Percentiles rank a stretch among this genome's conserved stretches.
Conservation (phyloP, 164 flowering plant genomes). For the Echeveria elegans region DNA sequence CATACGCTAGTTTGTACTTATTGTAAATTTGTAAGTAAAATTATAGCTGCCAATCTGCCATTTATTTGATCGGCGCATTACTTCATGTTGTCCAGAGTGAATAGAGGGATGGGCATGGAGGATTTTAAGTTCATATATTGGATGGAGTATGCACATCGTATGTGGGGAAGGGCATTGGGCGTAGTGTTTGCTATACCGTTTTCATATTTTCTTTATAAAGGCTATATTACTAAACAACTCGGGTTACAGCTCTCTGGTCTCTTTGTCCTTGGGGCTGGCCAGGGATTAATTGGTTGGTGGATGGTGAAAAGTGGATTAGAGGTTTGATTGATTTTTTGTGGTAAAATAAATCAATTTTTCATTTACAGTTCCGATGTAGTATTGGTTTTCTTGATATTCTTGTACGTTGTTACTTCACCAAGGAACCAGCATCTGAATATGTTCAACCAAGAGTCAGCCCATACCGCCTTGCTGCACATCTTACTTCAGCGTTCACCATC, state of each 20-base stretch:
- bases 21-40: not conserved
- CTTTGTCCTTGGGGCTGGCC: constrained; percentile 96
- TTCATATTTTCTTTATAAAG: constrained; percentile 76
- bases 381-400: not conserved
- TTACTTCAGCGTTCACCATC: constrained; percentile 87
- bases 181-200: constrained; percentile 83
- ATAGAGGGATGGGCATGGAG: constrained; percentile 80
- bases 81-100: constrained; percentile 40
- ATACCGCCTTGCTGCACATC: constrained; percentile 89
- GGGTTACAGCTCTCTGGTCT: constrained; percentile 76
- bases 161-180: constrained; percentile 98
- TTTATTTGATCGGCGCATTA: too few species aligned
- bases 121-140: constrained; percentile 97
- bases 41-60: too few species aligned
- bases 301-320: constrained; percentile 99
- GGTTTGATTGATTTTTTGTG: constrained; percentile 26
- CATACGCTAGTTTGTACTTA: not conserved
- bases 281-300: constrained; percentile 99
- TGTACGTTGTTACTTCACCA: not conserved
- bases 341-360: too few species aligned
- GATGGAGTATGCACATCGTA: constrained; percentile 98
- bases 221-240: constrained; percentile 63
- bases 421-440: constrained; percentile 30
- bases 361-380: not conserved
- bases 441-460: constrained; percentile 93